Evolutionary conservation across 2,329 filamentous ascomycete genomes (phyloP).

Genomic region (Talaromyces sp.): DNA sequence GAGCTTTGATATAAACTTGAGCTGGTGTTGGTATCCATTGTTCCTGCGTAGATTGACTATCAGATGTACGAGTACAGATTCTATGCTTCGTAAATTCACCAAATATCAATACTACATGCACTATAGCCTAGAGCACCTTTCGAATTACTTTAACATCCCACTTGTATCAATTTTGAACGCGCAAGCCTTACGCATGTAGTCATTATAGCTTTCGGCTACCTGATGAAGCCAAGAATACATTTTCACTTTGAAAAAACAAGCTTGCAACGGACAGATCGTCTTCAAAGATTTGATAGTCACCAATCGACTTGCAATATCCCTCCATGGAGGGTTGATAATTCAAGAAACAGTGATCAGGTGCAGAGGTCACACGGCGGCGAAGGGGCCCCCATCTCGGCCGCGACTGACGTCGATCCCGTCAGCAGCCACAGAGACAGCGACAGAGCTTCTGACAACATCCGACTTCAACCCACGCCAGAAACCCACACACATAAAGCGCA

Average conservation of each 20-base stretch:
- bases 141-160: background rate
- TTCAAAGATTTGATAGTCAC: background rate
- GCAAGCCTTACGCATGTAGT: background rate
- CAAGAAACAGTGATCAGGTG: background rate
- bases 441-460: background rate
- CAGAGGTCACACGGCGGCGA: background rate
- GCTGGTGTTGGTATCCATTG: background rate
- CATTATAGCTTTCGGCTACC: background rate
- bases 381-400: background rate
- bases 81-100: background rate
- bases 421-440: background rate
- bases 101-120: background rate
- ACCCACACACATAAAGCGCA: background rate
- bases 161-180: background rate
- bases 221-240: background rate
- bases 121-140: background rate
- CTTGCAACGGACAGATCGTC: background rate
- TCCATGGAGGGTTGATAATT: background rate
- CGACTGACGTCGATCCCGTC: background rate
- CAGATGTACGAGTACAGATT: background rate
- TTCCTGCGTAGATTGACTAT: background rate
- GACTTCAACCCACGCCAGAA: background rate
- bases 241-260: background rate
- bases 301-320: background rate
- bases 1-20: background rate